phyloP scores from a whole-genome alignment of 2,329 filamentous ascomycete species.

The Lasiodiplodia gonubiensis region DNA sequence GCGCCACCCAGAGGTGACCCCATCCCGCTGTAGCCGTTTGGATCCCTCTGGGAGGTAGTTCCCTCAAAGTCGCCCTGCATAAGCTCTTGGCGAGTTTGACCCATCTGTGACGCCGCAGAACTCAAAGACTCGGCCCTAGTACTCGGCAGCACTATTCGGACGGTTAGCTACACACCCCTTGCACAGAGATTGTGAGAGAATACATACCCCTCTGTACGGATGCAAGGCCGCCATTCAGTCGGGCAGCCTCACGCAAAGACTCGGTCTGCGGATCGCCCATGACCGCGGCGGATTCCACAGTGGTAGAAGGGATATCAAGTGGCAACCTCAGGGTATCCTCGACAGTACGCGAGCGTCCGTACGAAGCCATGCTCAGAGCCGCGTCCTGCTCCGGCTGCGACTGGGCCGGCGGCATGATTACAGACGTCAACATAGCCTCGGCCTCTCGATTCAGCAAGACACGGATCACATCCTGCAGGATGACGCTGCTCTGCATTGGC shows the following conservation, averaged over 20 bases:
- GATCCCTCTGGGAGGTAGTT: background rate
- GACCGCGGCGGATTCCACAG: background rate
- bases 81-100: background rate
- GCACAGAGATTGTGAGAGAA: background rate
- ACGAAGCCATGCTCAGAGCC: background rate
- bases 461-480: slow-evolving; percentile 34
- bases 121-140: background rate
- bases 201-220: background rate
- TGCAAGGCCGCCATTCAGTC: background rate
- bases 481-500: slow-evolving; percentile 44
- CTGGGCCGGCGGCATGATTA: background rate
- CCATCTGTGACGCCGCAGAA: background rate
- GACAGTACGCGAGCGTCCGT: background rate
- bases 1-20: background rate
- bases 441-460: slow-evolving; percentile 12
- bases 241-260: background rate
- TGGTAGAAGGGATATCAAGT: background rate
- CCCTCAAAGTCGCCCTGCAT: background rate
- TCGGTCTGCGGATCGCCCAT: background rate
- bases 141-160: background rate
- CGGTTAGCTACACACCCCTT: background rate
- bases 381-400: background rate
- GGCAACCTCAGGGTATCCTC: slow-evolving; percentile 11
- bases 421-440: slow-evolving; percentile 11
- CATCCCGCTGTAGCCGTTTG: background rate